Evolutionary conservation across 768 basidiomycete species (phyloP), one percentile per base, ranked within the genome.

Genomic region (Roridomyces roridus): DNA sequence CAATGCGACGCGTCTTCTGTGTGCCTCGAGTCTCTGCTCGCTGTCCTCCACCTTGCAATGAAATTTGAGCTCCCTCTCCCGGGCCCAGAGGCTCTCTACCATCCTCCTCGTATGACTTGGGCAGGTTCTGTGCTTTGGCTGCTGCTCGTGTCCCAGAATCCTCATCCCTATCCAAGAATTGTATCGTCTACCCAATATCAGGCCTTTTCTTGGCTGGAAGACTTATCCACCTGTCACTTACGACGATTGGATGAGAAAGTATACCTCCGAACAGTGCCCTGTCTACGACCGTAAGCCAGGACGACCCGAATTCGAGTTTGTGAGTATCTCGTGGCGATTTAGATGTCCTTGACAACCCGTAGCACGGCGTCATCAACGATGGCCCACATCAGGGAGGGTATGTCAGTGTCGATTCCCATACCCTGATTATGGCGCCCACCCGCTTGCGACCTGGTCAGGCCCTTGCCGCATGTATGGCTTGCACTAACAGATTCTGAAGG

Each of bases 351-450:
- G 6, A 39, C 35, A 43, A 17, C 4, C 37, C 17, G 14, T 42
- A 60, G 58, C 52, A 54, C 52, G 58, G 58, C 4, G 58, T 60
- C 20, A 60, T 60, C n/a, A 60, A 60, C 39, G 58, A 60, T 24
- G 58, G 59, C n/a, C 52, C 52, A 3, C 47, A 55, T 20, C 47
- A 60, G 41, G 58, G 59, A 12, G 59, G 59, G 29, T 60, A 51
- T 39, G 59, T 60, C 45, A 55, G 49, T 39, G 45, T 60, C 28
- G 59, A 60, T 40, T 28, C 43, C n/a, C 44, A 51, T 24, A 51
- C 49, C n/a, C 29, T 60, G 6, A 55, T 60, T 37, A 55, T 55
- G 53, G 24, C 53, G 25, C 49, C 59, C 8, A 60, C 59, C 40
- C 48, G 53, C 11, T 24, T 60, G 49, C 59, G 41, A 41, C 59